Evolutionary conservation across 345 rosid species (phyloP), one percentile per base, ranked within the genome.

Genomic region (Camelina sativa): DNA sequence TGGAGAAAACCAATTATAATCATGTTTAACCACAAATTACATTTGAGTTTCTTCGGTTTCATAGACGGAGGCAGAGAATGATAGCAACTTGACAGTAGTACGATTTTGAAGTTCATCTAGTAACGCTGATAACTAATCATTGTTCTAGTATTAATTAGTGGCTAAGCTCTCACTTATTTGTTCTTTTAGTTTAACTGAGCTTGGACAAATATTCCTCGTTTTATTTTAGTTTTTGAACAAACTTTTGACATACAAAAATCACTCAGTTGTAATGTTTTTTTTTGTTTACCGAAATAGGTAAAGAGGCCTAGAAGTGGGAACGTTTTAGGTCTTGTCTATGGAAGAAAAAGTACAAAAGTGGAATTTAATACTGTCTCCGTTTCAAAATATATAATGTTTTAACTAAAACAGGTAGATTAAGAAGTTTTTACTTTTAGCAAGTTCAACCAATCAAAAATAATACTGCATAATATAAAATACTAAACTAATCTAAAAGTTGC

Each of bases 301-400:
- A 70, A 35, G 30, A 65, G 6, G 46, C 51, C 41, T 59, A 38
- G 53, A 66, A 1, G 60, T 38, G 62, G 44, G 56, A 58, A 75
- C 68, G 16, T 75, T 51, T 8, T 32, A 20, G 69, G 63, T 52
- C 38, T 16, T 20, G 46, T 19, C 41, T 0, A 40, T 40, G 13
- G 43, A 11, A 11, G 43, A 40, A 40, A 40, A 40, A 11, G 43
- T 11, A 12, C 43, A 40, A 23, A 76, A 62, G 59, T 53, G 34
- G 34, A 62, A 35, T 43, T 60, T 37, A 20, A 52, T 32, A 30
- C 70, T 61, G 43, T 62, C n/a, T n/a, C n/a, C n/a, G n/a, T n/a
- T n/a, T n/a, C n/a, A n/a, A n/a, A n/a, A n/a, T n/a, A n/a, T n/a
- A n/a, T n/a, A n/a, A n/a, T n/a, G n/a, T n/a, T n/a, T n/a, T n/a